Evolutionary conservation across 306 rosid species (phyloP).

Genomic region (Geum urbanum): DNA sequence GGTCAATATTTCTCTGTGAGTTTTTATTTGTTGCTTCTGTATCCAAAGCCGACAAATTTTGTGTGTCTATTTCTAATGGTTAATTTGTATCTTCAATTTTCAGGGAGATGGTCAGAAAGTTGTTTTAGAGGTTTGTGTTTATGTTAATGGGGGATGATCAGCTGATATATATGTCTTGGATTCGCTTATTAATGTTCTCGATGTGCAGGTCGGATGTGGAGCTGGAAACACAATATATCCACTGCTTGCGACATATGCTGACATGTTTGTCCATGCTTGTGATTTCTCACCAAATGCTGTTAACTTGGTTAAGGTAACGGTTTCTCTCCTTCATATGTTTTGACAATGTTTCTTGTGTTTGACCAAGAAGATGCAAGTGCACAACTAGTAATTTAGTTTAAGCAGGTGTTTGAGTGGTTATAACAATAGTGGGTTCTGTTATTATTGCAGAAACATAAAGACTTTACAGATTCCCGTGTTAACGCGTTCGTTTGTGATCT

Average conservation of each 20-base stretch:
- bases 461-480: conserved; percentile 63
- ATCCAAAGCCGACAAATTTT: not conserved
- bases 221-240: conserved; percentile 95
- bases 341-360: not conserved
- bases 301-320: conserved; percentile 72
- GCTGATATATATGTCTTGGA: not conserved
- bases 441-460: conserved; percentile 60
- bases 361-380: not conserved
- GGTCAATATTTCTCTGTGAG: conserved; percentile 82
- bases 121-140: conserved; percentile 63
- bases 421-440: conserved; percentile 16
- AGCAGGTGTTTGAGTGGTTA: not conserved
- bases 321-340: conserved; percentile 9
- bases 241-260: conserved; percentile 60
- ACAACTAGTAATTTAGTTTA: not conserved
- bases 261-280: conserved; percentile 77
- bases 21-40: not conserved
- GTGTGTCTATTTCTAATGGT: not conserved
- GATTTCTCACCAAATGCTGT: conserved; percentile 94
- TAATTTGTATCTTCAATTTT: not conserved
- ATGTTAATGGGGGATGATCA: not conserved
- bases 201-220: conserved; percentile 81
- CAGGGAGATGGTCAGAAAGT: conserved; percentile 65
- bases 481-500: conserved; percentile 81
- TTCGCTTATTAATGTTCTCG: conserved; percentile 14